Conservation (phyloP, 2,329 filamentous ascomycete species). For the Stemphylium lycopersici region DNA sequence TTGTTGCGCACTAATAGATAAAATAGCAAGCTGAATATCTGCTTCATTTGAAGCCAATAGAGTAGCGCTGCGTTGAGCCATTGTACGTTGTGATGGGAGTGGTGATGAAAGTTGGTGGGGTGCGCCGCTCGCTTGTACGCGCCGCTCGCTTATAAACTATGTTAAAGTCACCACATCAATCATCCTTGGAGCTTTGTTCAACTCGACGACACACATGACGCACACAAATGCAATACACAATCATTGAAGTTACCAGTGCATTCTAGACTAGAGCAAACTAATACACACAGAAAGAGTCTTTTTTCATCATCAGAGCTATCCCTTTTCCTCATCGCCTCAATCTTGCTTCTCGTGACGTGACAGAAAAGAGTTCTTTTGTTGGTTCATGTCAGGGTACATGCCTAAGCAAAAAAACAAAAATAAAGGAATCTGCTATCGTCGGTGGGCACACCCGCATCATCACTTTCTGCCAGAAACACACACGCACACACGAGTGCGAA, state of each 20-base stretch:
- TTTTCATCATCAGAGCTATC: constrained; percentile 7
- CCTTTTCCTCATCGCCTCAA: constrained; percentile 24
- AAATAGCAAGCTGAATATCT: too few relatives aligned
- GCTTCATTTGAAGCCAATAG: too few relatives aligned
- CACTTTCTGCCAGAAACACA: constrained; percentile 1
- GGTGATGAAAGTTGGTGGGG: too few relatives aligned
- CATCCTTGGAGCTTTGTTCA: neutral
- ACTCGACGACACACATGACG: too few relatives aligned
- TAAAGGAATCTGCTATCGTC: constrained; percentile 9
- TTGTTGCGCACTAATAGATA: too few relatives aligned
- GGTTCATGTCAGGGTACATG: constrained; percentile 16
- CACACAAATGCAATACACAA: neutral
- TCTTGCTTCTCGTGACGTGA: constrained; percentile 23
- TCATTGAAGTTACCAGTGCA: constrained; percentile 27
- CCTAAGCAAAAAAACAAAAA: constrained; percentile 28
- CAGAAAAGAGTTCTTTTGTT: neutral
- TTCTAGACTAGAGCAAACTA: constrained; percentile 40
- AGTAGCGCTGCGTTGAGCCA: too few relatives aligned
- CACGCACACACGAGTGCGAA: neutral
- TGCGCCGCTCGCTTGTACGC: too few relatives aligned
- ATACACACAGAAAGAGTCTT: constrained; percentile 27
- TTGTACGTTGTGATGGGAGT: too few relatives aligned
- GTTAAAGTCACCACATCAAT: neutral
- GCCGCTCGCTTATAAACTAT: too few relatives aligned
- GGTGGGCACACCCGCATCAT: constrained; percentile 7